These are phyloP conservation scores for Phaseolus lunatus DNA, from an alignment of 306 rosid species.

Conservation along the genomic window DNA sequence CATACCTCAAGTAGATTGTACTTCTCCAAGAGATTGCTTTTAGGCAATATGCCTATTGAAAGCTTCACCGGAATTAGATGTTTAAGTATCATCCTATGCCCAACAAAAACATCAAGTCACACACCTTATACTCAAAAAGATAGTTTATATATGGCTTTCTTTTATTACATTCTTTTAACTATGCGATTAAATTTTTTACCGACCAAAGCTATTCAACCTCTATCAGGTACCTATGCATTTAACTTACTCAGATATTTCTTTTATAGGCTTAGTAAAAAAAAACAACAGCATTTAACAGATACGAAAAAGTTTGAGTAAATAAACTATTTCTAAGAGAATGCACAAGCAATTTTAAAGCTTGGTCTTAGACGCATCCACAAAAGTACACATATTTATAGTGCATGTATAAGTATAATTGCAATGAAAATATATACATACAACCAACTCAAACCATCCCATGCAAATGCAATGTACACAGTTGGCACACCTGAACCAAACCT, in stretches of 20 bases:
- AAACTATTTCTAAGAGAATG: conserved; percentile 25
- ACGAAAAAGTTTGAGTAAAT: conserved; percentile 2
- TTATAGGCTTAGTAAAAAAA: conserved; percentile 7
- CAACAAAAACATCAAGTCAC: conserved; percentile 41
- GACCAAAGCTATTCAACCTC: conserved; percentile 21
- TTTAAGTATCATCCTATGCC: conserved; percentile 85
- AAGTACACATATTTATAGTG: conserved; percentile 13
- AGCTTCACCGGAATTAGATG: conserved; percentile 97
- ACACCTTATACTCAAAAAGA: conserved; percentile 13
- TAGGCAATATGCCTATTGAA: conserved; percentile 92
- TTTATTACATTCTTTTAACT: conserved; percentile 6
- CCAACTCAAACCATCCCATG: conserved; percentile 35
- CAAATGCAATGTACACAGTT: conserved; percentile 50
- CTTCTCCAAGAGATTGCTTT: conserved; percentile 70
- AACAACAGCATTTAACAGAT: conserved; percentile 7
- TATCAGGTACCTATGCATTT: not conserved
- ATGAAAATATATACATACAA: conserved; percentile 3
- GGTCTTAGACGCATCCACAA: conserved; percentile 31
- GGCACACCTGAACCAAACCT: conserved; percentile 81
- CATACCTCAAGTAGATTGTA: conserved; percentile 86
- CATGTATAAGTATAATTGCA: not conserved
- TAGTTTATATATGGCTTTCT: conserved; percentile 23
- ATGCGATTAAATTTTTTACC: conserved; percentile 1
- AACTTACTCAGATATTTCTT: not conserved
- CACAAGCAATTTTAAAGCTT: conserved; percentile 20